Percentiles rank a stretch among this genome's conserved stretches.
Evolutionary conservation across 495 filamentous ascomycete species (phyloP).

Genomic region (Xylaria bambusicola): DNA sequence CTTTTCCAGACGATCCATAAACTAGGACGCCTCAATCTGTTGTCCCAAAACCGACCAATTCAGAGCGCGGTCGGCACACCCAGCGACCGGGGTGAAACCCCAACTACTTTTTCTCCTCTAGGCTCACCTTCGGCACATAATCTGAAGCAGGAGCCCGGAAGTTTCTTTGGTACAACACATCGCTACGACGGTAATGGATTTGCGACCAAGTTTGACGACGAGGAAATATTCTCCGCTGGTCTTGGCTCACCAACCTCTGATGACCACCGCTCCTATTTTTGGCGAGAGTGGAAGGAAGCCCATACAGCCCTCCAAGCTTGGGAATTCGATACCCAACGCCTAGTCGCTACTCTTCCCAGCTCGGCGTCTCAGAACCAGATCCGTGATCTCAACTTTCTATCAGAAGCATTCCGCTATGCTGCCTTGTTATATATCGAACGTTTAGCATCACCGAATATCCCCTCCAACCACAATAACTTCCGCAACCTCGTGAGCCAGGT

Average conservation of each 20-base stretch:
- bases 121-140: constrained; percentile 47
- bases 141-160: constrained; percentile 48
- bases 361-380: constrained; percentile 49
- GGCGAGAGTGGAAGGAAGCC: constrained; percentile 82
- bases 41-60: constrained; percentile 73
- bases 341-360: constrained; percentile 46
- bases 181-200: constrained; percentile 68
- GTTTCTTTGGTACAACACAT: constrained; percentile 33
- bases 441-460: constrained; percentile 73
- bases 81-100: constrained; percentile 27
- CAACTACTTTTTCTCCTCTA: constrained; percentile 36
- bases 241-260: constrained; percentile 46
- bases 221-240: constrained; percentile 37
- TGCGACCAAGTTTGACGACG: constrained; percentile 50
- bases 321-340: constrained; percentile 64
- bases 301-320: constrained; percentile 76
- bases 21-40: constrained; percentile 82
- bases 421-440: constrained; percentile 91
- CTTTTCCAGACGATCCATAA: constrained; percentile 77
- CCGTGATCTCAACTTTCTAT: constrained; percentile 61
- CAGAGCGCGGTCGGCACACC: constrained; percentile 35
- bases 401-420: constrained; percentile 85
- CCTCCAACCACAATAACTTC: constrained; percentile 76
- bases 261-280: constrained; percentile 65
- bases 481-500: constrained; percentile 79